These are phyloP conservation scores for Calonectria pseudoreteaudii DNA, from an alignment of 2,329 filamentous ascomycete genomes.

Conservation along the genomic window DNA sequence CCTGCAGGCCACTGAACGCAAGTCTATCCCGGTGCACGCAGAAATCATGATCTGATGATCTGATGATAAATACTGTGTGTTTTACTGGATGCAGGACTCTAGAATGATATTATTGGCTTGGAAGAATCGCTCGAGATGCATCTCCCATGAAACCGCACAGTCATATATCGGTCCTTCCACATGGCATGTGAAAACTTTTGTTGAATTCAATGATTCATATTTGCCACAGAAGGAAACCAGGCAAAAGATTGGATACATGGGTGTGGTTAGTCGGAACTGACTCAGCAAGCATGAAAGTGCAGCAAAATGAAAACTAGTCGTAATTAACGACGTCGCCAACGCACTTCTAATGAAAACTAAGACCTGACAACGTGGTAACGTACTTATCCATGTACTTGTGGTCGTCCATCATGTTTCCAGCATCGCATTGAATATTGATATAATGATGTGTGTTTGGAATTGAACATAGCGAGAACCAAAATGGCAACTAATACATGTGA, in stretches of 20 bases:
- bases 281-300: neutral
- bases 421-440: neutral
- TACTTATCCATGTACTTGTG: neutral
- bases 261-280: neutral
- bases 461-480: neutral
- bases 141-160: neutral
- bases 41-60: constrained; percentile 8
- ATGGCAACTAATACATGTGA: neutral
- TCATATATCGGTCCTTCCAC: neutral
- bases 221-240: neutral
- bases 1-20: neutral
- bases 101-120: neutral
- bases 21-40: neutral
- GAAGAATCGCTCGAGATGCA: neutral
- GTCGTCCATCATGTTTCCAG: neutral
- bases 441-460: neutral
- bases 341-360: neutral
- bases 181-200: neutral
- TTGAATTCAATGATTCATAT: neutral
- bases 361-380: neutral
- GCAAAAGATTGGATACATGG: neutral
- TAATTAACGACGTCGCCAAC: neutral
- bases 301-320: neutral
- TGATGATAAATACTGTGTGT: neutral
- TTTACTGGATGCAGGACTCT: neutral